Evolutionary conservation across 441 rosid species (phyloP), one percentile per base, ranked within the genome.

Genomic region (Croton setiger): DNA sequence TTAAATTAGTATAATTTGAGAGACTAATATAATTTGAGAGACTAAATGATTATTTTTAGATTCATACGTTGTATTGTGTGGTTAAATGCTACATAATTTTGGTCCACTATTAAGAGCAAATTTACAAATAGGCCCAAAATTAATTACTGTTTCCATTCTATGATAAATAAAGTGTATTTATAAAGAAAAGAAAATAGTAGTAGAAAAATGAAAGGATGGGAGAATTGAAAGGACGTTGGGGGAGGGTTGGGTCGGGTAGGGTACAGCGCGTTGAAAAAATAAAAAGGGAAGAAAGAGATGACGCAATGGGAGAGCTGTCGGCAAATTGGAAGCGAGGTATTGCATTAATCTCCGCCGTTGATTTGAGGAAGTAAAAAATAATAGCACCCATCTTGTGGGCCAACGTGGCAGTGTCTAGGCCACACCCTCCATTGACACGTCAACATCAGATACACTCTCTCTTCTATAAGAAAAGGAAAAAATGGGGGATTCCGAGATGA

Each of bases 241-340:
- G 31, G 2, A 2, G 31, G 31, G 1, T 2, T 1, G 31, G 31
- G 31, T 27, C 31, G 49, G n/a, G 14, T 0, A n/a, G 23, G 23
- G 12, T 9, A 8, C 10, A 43, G 3, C 71, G 31, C 54, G 71
- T 51, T 17, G 41, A 52, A 66, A 53, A 55, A 14, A 75, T 48
- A 65, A 41, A n/a, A 52, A 20, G 47, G n/a, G 1, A 5, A 36
- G 17, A 53, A 21, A 15, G 52, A 18, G 45, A 15, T 47, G 76
- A 73, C 52, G 71, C 63, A 47, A 66, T 66, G 11, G 66, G 63
- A 15, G 0, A n/a, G 51, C 72, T 85, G 88, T 85, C 85, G 86
- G 88, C 79, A 76, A 60, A 66, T 74, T 63, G 86, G 88, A 73
- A 63, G 77, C 86, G 81, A 79, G 71, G 67, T 58, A 27, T 61